Conservation (phyloP, 2,329 filamentous ascomycete species). For the Tolypocladium sp. region DNA sequence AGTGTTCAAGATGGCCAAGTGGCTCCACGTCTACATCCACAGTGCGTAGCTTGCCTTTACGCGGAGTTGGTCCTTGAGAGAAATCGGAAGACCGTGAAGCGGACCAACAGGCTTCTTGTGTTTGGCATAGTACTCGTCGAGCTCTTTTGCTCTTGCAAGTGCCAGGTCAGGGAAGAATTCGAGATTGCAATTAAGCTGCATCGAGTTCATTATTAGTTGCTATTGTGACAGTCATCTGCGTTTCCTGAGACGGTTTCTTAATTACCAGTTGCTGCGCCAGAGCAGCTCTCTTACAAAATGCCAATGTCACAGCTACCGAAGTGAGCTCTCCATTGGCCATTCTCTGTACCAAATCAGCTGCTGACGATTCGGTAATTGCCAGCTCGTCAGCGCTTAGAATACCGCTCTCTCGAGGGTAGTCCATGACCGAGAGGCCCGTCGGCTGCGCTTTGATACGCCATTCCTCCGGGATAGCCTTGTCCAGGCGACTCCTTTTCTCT, state of each 20-base stretch:
- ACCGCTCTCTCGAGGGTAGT: slow-evolving; percentile 21
- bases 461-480: slow-evolving; percentile 4
- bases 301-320: slow-evolving; percentile 18
- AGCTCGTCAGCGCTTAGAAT: slow-evolving; percentile 40
- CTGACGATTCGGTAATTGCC: slow-evolving; percentile 43
- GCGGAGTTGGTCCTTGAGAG: slow-evolving; percentile 35
- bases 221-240: no score
- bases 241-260: slow-evolving; percentile 11
- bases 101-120: slow-evolving; percentile 40
- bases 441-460: slow-evolving; percentile 3
- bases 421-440: slow-evolving; percentile 1
- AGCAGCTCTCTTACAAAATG: slow-evolving; percentile 40
- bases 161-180: slow-evolving; percentile 40
- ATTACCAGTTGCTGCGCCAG: slow-evolving; percentile 48
- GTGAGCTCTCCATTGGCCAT: slow-evolving; percentile 19
- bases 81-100: slow-evolving; percentile 52
- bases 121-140: slow-evolving; percentile 34
- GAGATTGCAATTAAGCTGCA: neutral
- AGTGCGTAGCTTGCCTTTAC: slow-evolving; percentile 10
- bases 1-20: neutral
- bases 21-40: neutral
- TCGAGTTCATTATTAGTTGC: neutral
- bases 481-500: slow-evolving; percentile 6
- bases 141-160: slow-evolving; percentile 31
- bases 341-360: slow-evolving; percentile 23